Evolutionary conservation across 305 asterid species (phyloP), one percentile per base, ranked within the genome.

Genomic region (Solanum hybrid): DNA sequence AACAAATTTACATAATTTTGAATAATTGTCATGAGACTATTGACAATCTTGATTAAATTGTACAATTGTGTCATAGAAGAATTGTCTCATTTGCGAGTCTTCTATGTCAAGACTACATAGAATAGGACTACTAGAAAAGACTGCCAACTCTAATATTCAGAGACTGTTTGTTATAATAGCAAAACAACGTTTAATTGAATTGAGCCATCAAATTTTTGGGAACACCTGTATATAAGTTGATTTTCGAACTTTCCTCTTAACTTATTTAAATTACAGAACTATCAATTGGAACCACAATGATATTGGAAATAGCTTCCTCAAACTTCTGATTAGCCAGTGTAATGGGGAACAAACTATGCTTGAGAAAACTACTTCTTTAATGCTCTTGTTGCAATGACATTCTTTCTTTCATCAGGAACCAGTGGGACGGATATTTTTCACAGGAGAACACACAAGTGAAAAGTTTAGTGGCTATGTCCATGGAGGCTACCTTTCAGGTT

Each of bases 381-480:
- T 87, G 57, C 34, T 76, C 37, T 72, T 68, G 89, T 51, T 89
- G 86, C 89, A 84, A 39, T 83, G 84, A 72, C 89, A 5, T 78
- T 31, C 87, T 73, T 22, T 27, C 11, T 76, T 33, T 91, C 57
- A 36, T 24, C 98, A 97, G 99, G 98, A 97, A 87, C 98, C 98
- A 0, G 98, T 96, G 2, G 99, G 98, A 61, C 94, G 97, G 32
- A 91, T 97, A 88, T 95, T 93, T 91, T 97, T 96, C 96, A 95
- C 98, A 0, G 99, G 99, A 24, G 99, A 97, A 85, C 98, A 97
- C 90, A 97, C 99, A 8, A 97, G 98, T 65, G 96, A 96, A 81
- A 95, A 95, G 37, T 97, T 96, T 72, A 96, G 90, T 38, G 99
- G 98, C 88, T 97, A 94, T 31, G 99, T 97, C 89, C 99, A 97